These are phyloP conservation scores for Rubroboletus satanas DNA, from an alignment of 768 basidiomycete genomes.

Conservation along the genomic window DNA sequence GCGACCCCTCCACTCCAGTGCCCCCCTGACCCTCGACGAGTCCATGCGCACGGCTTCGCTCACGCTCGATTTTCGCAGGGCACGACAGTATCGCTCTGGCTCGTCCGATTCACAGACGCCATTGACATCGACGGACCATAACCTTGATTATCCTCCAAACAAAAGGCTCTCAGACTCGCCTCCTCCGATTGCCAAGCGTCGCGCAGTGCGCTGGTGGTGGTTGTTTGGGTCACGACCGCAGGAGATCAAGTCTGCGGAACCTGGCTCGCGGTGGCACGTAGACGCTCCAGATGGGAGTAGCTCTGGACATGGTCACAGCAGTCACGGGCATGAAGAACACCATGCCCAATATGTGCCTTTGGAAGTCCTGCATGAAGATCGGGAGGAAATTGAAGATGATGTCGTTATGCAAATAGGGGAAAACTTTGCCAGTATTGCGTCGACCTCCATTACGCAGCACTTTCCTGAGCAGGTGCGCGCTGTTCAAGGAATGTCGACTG, in stretches of 20 bases:
- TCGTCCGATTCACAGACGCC: constrained; percentile 31
- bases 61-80: neutral
- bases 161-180: neutral
- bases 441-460: constrained; percentile 12
- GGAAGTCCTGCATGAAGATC: constrained; percentile 9
- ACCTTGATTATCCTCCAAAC: constrained; percentile 11
- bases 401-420: constrained; percentile 22
- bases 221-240: constrained; percentile 23
- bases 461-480: constrained; percentile 5
- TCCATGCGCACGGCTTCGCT: constrained; percentile 15
- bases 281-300: constrained; percentile 28
- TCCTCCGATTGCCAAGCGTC: constrained; percentile 1
- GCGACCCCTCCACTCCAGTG: constrained; percentile 11
- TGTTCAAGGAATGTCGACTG: constrained; percentile 1
- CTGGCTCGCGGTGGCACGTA: constrained; percentile 19
- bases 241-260: constrained; percentile 24
- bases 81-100: constrained; percentile 16
- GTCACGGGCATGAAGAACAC: constrained; percentile 5
- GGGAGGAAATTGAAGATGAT: constrained; percentile 4
- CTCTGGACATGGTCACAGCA: constrained; percentile 16
- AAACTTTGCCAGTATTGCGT: constrained; percentile 8
- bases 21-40: constrained; percentile 20
- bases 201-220: constrained; percentile 23
- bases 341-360: constrained; percentile 3
- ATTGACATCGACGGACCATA: constrained; percentile 9